Percentiles rank a stretch among this genome's conserved stretches.
These are phyloP conservation scores for Apiospora saccharicola DNA, from an alignment of 2,329 filamentous ascomycete genomes.

Conservation along the genomic window DNA sequence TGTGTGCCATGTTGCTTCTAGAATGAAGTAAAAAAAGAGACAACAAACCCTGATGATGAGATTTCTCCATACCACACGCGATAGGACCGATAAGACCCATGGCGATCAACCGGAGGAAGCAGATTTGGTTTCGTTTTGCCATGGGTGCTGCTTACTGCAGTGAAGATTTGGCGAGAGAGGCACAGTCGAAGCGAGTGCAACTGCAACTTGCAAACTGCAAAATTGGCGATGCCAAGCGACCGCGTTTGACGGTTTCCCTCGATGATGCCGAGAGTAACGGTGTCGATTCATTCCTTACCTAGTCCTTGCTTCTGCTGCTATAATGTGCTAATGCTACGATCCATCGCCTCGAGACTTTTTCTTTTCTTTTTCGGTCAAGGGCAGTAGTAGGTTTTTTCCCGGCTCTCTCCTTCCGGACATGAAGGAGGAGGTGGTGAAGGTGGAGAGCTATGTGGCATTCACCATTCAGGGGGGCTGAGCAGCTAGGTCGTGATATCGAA, in stretches of 20 bases:
- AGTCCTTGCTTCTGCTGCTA: neutral
- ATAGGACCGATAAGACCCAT: neutral
- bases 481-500: neutral
- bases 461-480: neutral
- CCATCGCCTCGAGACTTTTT: neutral
- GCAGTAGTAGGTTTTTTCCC: neutral
- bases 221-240: neutral
- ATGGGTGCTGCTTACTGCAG: neutral
- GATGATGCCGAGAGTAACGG: neutral
- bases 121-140: neutral
- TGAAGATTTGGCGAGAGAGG: neutral
- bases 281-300: neutral
- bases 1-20: neutral
- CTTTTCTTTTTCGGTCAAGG: slow-evolving; percentile 2
- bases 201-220: neutral
- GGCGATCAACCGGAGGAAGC: neutral
- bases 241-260: neutral
- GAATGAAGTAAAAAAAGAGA: neutral
- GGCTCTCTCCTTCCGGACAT: neutral
- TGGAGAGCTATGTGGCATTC: neutral
- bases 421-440: neutral
- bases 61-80: neutral
- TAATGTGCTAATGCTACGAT: neutral
- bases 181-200: slow-evolving; percentile 2
- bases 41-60: neutral